Percentiles rank a stretch among this genome's conserved stretches.
phyloP scores from a whole-genome alignment of 805 yeast species.

The Hanseniaspora lindneri region DNA sequence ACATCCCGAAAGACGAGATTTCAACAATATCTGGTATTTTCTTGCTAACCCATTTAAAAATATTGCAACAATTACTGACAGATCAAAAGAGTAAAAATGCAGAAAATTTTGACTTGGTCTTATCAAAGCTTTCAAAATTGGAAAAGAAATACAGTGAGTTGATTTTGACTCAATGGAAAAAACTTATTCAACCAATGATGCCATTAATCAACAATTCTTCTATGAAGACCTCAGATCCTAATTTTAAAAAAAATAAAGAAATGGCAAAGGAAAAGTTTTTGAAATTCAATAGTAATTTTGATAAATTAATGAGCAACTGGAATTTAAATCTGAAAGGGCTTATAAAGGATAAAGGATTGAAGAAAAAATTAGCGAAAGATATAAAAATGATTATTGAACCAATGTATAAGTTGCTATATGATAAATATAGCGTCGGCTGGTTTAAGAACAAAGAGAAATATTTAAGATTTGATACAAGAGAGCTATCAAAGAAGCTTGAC shows the following conservation, averaged over 20 bases:
- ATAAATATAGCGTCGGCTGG: constrained; percentile 36
- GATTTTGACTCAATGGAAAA: constrained; percentile 70
- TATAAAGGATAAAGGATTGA: constrained; percentile 56
- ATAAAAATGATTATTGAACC: constrained; percentile 63
- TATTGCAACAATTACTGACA: constrained; percentile 56
- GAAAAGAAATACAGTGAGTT: constrained; percentile 61
- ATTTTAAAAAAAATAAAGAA: constrained; percentile 64
- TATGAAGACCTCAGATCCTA: constrained; percentile 46
- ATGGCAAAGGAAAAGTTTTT: constrained; percentile 72
- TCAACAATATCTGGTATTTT: constrained; percentile 50
- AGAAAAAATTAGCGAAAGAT: constrained; percentile 54
- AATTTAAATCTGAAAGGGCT: constrained; percentile 34
- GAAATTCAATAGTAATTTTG: constrained; percentile 73
- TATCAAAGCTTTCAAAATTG: constrained; percentile 51
- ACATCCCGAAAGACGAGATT: constrained; percentile 19
- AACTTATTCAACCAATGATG: constrained; percentile 45
- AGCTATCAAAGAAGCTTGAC: constrained; percentile 25
- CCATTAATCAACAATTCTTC: constrained; percentile 29
- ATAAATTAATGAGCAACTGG: constrained; percentile 56
- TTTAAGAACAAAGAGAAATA: constrained; percentile 31
- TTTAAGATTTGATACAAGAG: constrained; percentile 28
- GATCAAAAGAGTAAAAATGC: constrained; percentile 35
- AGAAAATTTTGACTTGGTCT: constrained; percentile 40
- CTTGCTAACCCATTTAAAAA: constrained; percentile 55
- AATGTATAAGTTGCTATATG: constrained; percentile 73